Base-by-base conservation (phyloP, 306 rosid genomes). In the Astragalus membranaceus region DNA sequence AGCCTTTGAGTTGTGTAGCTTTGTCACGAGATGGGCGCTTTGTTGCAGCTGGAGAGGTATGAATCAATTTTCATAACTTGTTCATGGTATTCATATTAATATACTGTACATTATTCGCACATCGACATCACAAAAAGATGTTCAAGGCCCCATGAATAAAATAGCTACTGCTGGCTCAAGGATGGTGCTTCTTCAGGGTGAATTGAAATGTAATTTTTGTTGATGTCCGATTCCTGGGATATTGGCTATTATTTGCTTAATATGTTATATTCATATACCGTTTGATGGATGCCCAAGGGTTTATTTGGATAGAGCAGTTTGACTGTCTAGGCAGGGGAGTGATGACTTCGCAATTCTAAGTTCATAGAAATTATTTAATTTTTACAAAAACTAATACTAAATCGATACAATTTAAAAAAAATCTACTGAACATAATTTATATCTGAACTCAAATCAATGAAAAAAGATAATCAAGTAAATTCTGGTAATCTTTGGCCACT, bases 21-120 rank as follows among this genome's bases (percentile, higher is more conserved):
- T 53, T 90, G 80, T 80, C 96, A 48, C 72, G 29, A 44, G 87
- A 87, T 70, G 91, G 91, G 10, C 84, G 79, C 69, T 85, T 87
- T 74, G 69, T 85, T 10, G 91, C 91, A 0, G 93, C 93, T 16
- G 96, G 89, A 62, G 96, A 85, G 93, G 96, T 90, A 71, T 23
- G 32, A 37, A 16, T 86, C 57, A 9, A 23, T 14, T 56, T 50
- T 77, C 54, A 23, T 48, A 47, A 20, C 52, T 44, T 47, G 50
- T 17, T 56, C 41, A 30, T 17, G 51, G 15, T 74, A 23, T 53
- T 55, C 9, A 17, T 62, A 9, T 42, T 56, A 29, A 6, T 56
- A 8, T 30, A 26, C 5, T 30, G 6, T 35, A 5, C 1, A 0
- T 35, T 6, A 10, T 13, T 62, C 59, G 16, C 13, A 8, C 1